Base-by-base conservation (phyloP, 148 eudicot genomes). In the Rhododendron henanense region DNA sequence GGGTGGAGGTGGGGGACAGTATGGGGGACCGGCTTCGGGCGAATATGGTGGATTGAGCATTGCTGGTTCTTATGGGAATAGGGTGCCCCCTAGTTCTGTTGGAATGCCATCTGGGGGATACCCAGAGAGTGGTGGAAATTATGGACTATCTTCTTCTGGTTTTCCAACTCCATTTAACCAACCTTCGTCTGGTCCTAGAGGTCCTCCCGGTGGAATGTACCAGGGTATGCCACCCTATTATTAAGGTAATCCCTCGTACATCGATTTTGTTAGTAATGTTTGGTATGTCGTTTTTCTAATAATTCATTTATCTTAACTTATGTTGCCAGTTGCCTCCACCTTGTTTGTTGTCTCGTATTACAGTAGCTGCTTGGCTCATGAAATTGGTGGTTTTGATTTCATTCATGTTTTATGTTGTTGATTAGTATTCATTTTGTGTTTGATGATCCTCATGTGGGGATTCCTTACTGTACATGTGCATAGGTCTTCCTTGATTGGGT, bases 211-310 rank as follows among this genome's bases (percentile, higher is more conserved):
- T 74, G 94, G 93, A 77, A 90, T 92, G 94, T 95, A 93, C 82
- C 98, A 90, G 83, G 93, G 97, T 75, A 88, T 91, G 90, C 99
- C 97, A 15, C 98, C 97, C 59, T 94, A 94, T 86, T 95, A 91
- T 84, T 94, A 88, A 95, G 99, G 99, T 96, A 91, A 87, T 81
- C 8, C 51, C 19, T 71, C 86, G 25, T 41, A 55, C 14, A 61
- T 81, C 9, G 14, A 48, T 82, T 35, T 25, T 50, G 48, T 50
- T 50, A 11, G 16, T 13, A 51, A 15, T 69, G 45, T 48, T 33
- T 48, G n/a, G 35, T 28, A 31, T 47, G 28, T 25, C 9, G 33
- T 18, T 25, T 1, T 18, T 5, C 1, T 28, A 3, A 6, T 51
- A 41, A 10, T 35, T 4, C 57, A 45, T 10, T 18, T 33, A 6